phyloP scores from a whole-genome alignment of 2,329 filamentous ascomycete genomes.

The Furcasterigmium furcatum region DNA sequence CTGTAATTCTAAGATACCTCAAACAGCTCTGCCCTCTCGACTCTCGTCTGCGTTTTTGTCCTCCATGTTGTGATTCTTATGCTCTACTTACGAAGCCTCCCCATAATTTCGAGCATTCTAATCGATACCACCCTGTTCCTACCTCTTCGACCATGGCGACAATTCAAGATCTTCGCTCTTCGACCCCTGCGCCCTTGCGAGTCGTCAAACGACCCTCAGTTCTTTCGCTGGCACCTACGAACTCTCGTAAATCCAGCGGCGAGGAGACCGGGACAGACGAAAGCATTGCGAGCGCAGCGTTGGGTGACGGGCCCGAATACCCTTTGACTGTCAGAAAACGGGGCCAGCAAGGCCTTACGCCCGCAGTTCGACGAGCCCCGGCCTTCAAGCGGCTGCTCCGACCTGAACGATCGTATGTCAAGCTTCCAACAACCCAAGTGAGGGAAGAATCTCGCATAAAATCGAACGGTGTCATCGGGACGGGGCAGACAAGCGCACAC shows the following conservation, averaged over 20 bases:
- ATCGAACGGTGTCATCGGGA: slow-evolving; percentile 1
- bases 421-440: background rate
- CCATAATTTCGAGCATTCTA: no score
- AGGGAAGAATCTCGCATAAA: background rate
- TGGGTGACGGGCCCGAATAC: slow-evolving; percentile 7
- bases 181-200: slow-evolving; percentile 38
- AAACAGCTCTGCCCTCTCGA: background rate
- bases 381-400: background rate
- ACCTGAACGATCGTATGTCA: slow-evolving; percentile 1
- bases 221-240: background rate
- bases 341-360: slow-evolving; percentile 13
- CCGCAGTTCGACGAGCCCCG: background rate
- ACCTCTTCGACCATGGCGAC: background rate
- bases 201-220: slow-evolving; percentile 39
- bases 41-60: background rate
- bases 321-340: slow-evolving; percentile 32
- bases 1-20: no score
- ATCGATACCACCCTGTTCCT: no score
- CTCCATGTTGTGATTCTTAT: no score
- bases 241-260: slow-evolving; percentile 11
- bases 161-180: background rate
- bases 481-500: no score
- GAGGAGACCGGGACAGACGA: slow-evolving; percentile 15
- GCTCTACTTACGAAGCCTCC: no score
- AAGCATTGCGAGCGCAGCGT: slow-evolving; percentile 17